These are phyloP conservation scores for Anacardium occidentale DNA, from an alignment of 345 rosid genomes.

Conservation along the genomic window DNA sequence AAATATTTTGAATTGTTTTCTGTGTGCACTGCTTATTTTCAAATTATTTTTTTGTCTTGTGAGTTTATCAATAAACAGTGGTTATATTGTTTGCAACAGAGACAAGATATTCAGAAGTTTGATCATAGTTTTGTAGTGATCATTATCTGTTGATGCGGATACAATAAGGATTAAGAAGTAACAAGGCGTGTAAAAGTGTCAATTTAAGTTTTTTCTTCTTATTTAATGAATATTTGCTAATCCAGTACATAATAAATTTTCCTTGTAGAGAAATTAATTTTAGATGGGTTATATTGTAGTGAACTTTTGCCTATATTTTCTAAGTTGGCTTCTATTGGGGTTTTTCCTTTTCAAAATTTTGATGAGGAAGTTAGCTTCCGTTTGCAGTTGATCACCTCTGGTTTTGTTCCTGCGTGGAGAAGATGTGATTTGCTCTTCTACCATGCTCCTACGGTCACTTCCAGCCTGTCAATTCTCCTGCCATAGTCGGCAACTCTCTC, in stretches of 20 bases:
- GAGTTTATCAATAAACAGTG: background rate
- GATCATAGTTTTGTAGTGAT: background rate
- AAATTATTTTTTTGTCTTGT: background rate
- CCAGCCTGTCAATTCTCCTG: background rate
- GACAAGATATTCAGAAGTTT: background rate
- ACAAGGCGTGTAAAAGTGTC: background rate
- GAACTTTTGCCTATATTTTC: background rate
- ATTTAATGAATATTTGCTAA: background rate
- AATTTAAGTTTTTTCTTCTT: conserved; percentile 2
- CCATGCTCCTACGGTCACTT: background rate
- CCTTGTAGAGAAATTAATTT: too few relatives aligned
- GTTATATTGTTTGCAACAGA: background rate
- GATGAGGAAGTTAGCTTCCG: conserved; percentile 7
- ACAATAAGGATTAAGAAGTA: background rate
- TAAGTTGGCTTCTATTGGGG: background rate
- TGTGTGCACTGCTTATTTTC: background rate
- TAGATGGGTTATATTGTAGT: too few relatives aligned
- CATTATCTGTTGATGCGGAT: background rate
- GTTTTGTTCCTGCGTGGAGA: background rate
- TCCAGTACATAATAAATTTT: too few relatives aligned
- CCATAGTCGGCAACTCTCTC: background rate
- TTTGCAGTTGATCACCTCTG: conserved; percentile 8
- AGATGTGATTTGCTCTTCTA: conserved; percentile 13
- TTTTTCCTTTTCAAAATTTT: background rate
- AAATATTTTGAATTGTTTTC: background rate